Percentiles rank a stretch among this genome's conserved stretches.
phyloP scores from a whole-genome alignment of 2,329 filamentous ascomycete species.

The Plenodomus lindquistii region DNA sequence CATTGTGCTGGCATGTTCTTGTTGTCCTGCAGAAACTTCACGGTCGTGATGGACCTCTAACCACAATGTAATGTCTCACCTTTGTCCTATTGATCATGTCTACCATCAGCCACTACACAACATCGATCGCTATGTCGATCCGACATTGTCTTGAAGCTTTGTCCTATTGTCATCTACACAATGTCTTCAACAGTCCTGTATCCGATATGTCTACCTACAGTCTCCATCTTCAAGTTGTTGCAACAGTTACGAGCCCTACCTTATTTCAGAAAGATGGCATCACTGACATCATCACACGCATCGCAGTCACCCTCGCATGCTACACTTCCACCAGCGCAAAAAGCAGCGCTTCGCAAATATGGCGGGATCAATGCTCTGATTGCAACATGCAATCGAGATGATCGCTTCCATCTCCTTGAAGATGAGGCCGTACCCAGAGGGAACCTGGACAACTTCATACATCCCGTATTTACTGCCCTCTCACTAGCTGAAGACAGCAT shows the following conservation, averaged over 20 bases:
- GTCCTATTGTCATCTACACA: constrained; percentile 9
- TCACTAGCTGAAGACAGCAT: constrained; percentile 17
- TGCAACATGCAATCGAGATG: constrained; percentile 28
- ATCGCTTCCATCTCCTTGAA: constrained; percentile 37
- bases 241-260: background rate
- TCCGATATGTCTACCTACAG: constrained; percentile 3
- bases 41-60: background rate
- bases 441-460: constrained; percentile 34
- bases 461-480: constrained; percentile 29
- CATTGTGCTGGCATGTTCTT: background rate
- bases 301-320: background rate
- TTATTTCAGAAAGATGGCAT: constrained; percentile 4
- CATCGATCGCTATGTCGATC: background rate
- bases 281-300: background rate
- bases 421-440: constrained; percentile 22
- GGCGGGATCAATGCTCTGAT: constrained; percentile 21
- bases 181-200: constrained; percentile 13
- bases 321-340: background rate
- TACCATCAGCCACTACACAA: background rate
- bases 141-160: constrained; percentile 11
- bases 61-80: constrained; percentile 5
- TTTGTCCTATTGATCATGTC: constrained; percentile 7
- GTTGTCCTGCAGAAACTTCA: background rate
- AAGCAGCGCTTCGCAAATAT: background rate
- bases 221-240: background rate